Conservation (phyloP, 306 rosid genomes). For the Medicago truncatula region MtrunA17r5.0-ANR NC_053049.1:34536501-34537000, state of each 20-base stretch:
- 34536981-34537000: slow-evolving; percentile 78
- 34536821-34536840: slow-evolving; percentile 91
- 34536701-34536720: slow-evolving; percentile 84
- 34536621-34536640: too few relatives aligned
- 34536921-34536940: slow-evolving; percentile 74
- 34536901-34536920: slow-evolving; percentile 90
- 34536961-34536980: slow-evolving; percentile 70
- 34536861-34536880: slow-evolving; percentile 91
- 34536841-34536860: slow-evolving; percentile 79
- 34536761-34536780: slow-evolving; percentile 82
- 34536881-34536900: slow-evolving; percentile 71
- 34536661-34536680: slow-evolving; percentile 97
- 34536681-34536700: slow-evolving; percentile 82
- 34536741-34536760: slow-evolving; percentile 92
- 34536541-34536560: too few relatives aligned
- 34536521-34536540: too few relatives aligned
- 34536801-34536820: slow-evolving; percentile 86
- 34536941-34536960: slow-evolving; percentile 69
- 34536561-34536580: too few relatives aligned
- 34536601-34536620: too few relatives aligned
- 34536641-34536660: slow-evolving; percentile 60
- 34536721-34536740: slow-evolving; percentile 85
- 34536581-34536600: too few relatives aligned
- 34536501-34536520: too few relatives aligned
- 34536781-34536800: slow-evolving; percentile 95